phyloP scores from a whole-genome alignment of 805 yeast genomes.

The Lachancea fermentati region DNA sequence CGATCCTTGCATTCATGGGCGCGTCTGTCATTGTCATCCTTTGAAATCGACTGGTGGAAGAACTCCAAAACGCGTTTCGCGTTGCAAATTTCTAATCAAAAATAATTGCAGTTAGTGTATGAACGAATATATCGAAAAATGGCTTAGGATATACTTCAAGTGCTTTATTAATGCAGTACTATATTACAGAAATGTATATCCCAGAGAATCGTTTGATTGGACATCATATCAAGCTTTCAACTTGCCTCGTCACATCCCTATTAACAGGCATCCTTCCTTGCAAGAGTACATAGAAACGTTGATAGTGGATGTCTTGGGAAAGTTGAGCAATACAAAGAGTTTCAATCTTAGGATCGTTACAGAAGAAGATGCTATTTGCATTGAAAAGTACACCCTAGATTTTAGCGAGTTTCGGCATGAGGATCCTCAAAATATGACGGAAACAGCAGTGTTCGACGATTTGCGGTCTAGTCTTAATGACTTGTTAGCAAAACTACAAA shows the following conservation, averaged over 20 bases:
- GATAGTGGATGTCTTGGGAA: constrained; percentile 22
- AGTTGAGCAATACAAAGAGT: constrained; percentile 20
- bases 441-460: constrained; percentile 29
- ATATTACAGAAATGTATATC: constrained; percentile 35
- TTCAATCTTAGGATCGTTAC: constrained; percentile 22
- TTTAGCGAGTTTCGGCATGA: constrained; percentile 30
- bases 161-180: constrained; percentile 35
- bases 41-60: not conserved
- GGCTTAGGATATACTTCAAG: constrained; percentile 32
- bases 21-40: not conserved
- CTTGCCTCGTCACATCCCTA: constrained; percentile 36
- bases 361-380: constrained; percentile 14
- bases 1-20: constrained; percentile 19
- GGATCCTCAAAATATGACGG: constrained; percentile 11
- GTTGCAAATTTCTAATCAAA: too few species aligned
- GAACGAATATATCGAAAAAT: constrained; percentile 24
- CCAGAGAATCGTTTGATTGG: constrained; percentile 31
- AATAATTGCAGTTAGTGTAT: too few species aligned
- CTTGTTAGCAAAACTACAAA: constrained; percentile 22
- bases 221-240: constrained; percentile 39
- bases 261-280: constrained; percentile 44
- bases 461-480: constrained; percentile 30
- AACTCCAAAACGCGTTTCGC: too few species aligned
- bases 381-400: constrained; percentile 28
- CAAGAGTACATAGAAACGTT: constrained; percentile 34